phyloP scores from a whole-genome alignment of 1,284 basidiomycete species.

The Leucoagaricus sp. region DNA sequence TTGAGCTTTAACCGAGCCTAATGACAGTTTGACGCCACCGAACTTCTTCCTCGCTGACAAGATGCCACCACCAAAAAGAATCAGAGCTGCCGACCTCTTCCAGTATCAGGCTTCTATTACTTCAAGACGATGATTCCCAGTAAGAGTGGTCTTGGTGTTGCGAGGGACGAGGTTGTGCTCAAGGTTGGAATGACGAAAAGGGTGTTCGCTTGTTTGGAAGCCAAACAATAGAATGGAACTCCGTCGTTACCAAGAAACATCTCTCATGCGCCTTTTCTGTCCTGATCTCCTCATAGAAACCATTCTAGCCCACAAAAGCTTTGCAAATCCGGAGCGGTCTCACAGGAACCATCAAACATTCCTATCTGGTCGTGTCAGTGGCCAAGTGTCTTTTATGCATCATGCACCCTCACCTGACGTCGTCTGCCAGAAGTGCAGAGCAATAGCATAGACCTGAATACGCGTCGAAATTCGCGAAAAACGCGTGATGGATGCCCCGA shows the following conservation, averaged over 20 bases:
- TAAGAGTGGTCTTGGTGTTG: too few relatives aligned
- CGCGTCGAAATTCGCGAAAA: neutral
- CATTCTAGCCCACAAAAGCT: neutral
- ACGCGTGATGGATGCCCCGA: constrained; percentile 10
- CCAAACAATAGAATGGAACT: neutral
- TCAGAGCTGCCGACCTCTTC: too few relatives aligned
- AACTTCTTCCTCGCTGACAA: too few relatives aligned
- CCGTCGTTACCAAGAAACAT: neutral
- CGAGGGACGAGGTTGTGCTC: neutral
- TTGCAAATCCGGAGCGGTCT: neutral
- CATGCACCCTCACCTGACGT: neutral
- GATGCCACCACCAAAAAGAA: too few relatives aligned
- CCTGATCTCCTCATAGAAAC: neutral
- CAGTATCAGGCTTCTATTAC: too few relatives aligned
- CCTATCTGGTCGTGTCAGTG: neutral
- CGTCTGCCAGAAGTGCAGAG: too few relatives aligned
- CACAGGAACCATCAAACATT: neutral
- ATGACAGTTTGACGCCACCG: too few relatives aligned
- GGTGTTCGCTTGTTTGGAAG: neutral
- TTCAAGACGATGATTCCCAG: too few relatives aligned
- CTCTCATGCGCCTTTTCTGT: neutral
- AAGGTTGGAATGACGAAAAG: neutral
- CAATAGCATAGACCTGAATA: neutral
- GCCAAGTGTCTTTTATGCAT: neutral
- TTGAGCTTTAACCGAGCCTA: too few relatives aligned